Percentiles rank a stretch among this genome's conserved stretches.
phyloP scores from a whole-genome alignment of 352 stramenopile genomes.

The Globisporangium yorkense region DNA sequence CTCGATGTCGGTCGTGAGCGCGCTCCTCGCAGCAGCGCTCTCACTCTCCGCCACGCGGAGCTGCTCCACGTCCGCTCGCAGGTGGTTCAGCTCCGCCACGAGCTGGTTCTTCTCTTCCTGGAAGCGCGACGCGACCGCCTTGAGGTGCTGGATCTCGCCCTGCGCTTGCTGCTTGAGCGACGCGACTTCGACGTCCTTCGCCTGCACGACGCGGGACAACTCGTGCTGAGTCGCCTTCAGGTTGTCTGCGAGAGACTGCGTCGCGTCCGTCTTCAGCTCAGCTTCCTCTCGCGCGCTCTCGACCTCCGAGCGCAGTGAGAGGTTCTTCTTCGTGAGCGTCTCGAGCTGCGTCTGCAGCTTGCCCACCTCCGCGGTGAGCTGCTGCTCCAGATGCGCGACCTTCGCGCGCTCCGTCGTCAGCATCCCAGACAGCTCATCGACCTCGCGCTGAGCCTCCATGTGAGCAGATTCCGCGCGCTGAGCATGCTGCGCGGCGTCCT shows the following conservation, averaged over 20 bases:
- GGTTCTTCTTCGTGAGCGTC: slow-evolving; percentile 58
- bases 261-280: slow-evolving; percentile 9
- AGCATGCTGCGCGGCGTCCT: slow-evolving; percentile 16
- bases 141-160: slow-evolving; percentile 7
- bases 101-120: slow-evolving; percentile 11
- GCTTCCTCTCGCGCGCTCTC: slow-evolving; percentile 18
- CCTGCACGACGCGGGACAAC: slow-evolving; percentile 1
- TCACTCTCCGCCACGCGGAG: slow-evolving; percentile 14
- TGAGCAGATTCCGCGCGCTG: slow-evolving; percentile 20
- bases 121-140: not conserved
- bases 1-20: slow-evolving; percentile 21
- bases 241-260: slow-evolving; percentile 9
- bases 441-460: slow-evolving; percentile 36
- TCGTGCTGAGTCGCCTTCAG: slow-evolving; percentile 9
- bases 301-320: slow-evolving; percentile 40
- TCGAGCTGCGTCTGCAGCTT: slow-evolving; percentile 47
- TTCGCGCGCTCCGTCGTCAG: slow-evolving; percentile 38
- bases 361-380: slow-evolving; percentile 32
- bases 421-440: slow-evolving; percentile 40
- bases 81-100: not conserved
- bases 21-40: slow-evolving; percentile 11
- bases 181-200: slow-evolving; percentile 11
- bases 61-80: slow-evolving; percentile 14
- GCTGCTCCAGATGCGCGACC: slow-evolving; percentile 35
- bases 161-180: slow-evolving; percentile 1